A percentile compares a stretch with the other conserved stretches of the same genome.
phyloP scores from a whole-genome alignment of 305 asterid genomes.

The Stenogyne calaminthoides region DNA sequence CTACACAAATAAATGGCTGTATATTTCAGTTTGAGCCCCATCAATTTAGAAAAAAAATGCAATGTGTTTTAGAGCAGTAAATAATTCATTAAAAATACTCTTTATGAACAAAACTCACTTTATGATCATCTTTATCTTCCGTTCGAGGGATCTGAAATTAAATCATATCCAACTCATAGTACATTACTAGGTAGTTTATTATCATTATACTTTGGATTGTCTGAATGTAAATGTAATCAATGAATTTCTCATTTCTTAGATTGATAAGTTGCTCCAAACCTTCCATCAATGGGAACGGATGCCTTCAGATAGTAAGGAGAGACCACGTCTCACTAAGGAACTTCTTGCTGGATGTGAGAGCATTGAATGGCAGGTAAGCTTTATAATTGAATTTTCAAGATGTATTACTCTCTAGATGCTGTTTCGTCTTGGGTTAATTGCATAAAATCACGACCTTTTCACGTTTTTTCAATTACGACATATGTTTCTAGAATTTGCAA shows the following conservation, averaged over 20 bases:
- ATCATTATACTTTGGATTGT: slow-evolving; percentile 16
- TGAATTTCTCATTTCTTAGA: slow-evolving; percentile 47
- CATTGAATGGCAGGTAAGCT: slow-evolving; percentile 95
- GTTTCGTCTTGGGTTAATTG: background rate
- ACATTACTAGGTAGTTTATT: slow-evolving; percentile 20
- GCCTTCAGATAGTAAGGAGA: slow-evolving; percentile 63
- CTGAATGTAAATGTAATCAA: slow-evolving; percentile 24
- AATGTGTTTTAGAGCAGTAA: slow-evolving; percentile 8
- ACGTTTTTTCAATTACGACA: too few relatives aligned
- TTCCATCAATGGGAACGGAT: slow-evolving; percentile 84
- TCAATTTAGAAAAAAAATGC: background rate
- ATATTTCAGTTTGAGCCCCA: slow-evolving; percentile 27
- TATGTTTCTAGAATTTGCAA: too few relatives aligned
- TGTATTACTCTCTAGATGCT: slow-evolving; percentile 10
- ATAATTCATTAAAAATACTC: background rate
- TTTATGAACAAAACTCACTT: slow-evolving; percentile 14
- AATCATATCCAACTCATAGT: background rate
- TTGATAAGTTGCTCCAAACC: slow-evolving; percentile 75
- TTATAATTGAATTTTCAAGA: slow-evolving; percentile 21
- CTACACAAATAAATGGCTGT: background rate
- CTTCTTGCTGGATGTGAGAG: slow-evolving; percentile 83
- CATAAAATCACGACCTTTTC: too few relatives aligned
- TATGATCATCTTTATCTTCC: slow-evolving; percentile 14
- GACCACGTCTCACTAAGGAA: slow-evolving; percentile 64
- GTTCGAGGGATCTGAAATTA: background rate